Base-by-base conservation (phyloP, 2,329 filamentous ascomycete species). In the Myotisia sp. region DNA sequence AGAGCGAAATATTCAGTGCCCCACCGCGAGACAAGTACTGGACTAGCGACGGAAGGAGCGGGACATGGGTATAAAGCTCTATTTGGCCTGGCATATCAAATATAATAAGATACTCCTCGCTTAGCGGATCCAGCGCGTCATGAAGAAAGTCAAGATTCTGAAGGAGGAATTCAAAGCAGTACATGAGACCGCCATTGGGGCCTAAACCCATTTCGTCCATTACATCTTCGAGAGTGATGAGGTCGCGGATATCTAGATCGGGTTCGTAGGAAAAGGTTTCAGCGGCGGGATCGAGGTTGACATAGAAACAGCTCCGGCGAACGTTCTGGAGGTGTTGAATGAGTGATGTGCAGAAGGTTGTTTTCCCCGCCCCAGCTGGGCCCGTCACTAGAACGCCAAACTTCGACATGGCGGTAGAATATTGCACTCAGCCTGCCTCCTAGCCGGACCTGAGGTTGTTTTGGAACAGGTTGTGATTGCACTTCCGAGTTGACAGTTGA, bases 1-100 rank as follows among this genome's bases (percentile, higher is more conserved):
- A 94, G 47, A 95, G 74, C 49, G 79, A 83, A 53, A 95, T 80
- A 58, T 93, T 87, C 45, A 95, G 68, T 13, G 77, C 72, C 6
- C 86, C 86, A 7, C 75, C 67, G 42, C 79, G 74, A 26, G 79
- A 84, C 33, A 95, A 69, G 53, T 83, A 83, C 50, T 77, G 79
- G 44, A 87, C 76, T 30, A 98, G 71, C 13, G 76, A 73, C 1
- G 90, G 90, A 20, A 98, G 66, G 44, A 98, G 80, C 24, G 90
- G 90, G 21, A 95, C 81, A 55, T 98, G 90, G 2, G 87, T 95
- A 63, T 95, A 98, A 9, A 98, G 74, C 62, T 98, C 90, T 58
- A 98, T 95, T 64, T 98, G 90, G 37, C 90, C 90, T 0, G 90
- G 90, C 81, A 95, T 94, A 61, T 98, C 90, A 62, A 98, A 85